Evolutionary conservation across 2,329 filamentous ascomycete genomes (phyloP), one percentile per base, ranked within the genome.

Genomic region (Tolypocladium nubicola): DNA sequence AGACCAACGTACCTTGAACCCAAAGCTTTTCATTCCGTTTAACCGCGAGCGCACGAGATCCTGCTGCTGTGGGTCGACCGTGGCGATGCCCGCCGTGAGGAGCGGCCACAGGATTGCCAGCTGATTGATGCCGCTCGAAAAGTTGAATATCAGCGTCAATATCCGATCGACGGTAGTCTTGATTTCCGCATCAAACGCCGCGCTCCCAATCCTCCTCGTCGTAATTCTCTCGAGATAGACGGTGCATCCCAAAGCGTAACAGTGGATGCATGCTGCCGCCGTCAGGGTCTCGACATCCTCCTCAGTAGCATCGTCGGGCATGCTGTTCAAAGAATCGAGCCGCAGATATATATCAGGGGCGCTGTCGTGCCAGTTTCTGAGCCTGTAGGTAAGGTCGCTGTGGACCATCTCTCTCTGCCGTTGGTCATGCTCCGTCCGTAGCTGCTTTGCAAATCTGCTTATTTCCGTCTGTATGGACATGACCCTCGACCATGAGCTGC

Each of bases 391-490:
- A 3, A 63, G 21, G 43, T 60, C 56, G 33, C 35, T 52, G 50
- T 58, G 52, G 21, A 61, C 55, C 5, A 57, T 50, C 13, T 60
- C 54, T n/a, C 39, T 55, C 21, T 60, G 58, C 19, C 41, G 43
- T 8, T 52, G 16, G 43, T 55, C 43, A 1, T 54, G 41, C 5
- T 57, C 57, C 7, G 41, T 37, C 1, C 52, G 54, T 13, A 47
- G 47, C 33, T 60, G 21, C 30, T 58, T 56, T 38, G 56, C 60
- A 21, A 62, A 62, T 30, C 37, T 41, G 57, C 62, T 59, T 2
- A 61, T 60, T 0, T 62, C 59, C 7, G 58, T 56, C 55, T 63
- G 62, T 21, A 61, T 61, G 21, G 57, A 57, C 62, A 63, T 63
- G 54, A 62, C 16, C 11, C 56, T 33, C 9, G 62, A 63, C 62